Evolutionary conservation across 352 stramenopile species (phyloP).

Genomic region (Phytophthora citrophthora): DNA sequence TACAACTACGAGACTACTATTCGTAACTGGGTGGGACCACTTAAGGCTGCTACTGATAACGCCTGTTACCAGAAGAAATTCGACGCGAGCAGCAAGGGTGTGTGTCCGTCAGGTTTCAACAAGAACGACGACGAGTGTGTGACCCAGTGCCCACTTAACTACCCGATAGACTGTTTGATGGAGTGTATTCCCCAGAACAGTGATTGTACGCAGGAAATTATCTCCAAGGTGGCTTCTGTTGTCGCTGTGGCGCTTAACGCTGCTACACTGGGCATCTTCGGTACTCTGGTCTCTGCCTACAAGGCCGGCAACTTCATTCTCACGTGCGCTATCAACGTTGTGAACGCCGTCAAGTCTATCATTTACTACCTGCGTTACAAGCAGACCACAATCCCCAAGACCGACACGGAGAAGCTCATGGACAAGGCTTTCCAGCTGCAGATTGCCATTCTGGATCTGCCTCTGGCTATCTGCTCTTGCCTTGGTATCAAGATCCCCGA

Average conservation of each 20-base stretch:
- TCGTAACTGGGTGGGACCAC: conserved; percentile 49
- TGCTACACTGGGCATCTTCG: conserved; percentile 45
- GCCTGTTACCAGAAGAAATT: conserved; percentile 39
- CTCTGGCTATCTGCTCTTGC: conserved; percentile 23
- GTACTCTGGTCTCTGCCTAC: conserved; percentile 13
- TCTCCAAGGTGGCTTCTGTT: conserved; percentile 42
- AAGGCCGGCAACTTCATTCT: conserved; percentile 14
- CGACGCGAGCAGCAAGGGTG: conserved; percentile 27
- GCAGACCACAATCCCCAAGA: conserved; percentile 16
- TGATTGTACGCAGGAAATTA: conserved; percentile 44
- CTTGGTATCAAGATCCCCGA: conserved; percentile 17
- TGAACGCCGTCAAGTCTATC: conserved; percentile 32
- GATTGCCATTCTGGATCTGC: conserved; percentile 33
- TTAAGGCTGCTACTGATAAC: conserved; percentile 5
- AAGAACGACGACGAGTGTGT: conserved; percentile 51
- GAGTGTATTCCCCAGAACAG: conserved; percentile 48
- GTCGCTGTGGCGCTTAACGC: conserved; percentile 41
- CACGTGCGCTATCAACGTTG: conserved; percentile 26
- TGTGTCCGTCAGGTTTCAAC: conserved; percentile 50
- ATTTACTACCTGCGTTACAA: conserved; percentile 38
- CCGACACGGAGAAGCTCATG: conserved; percentile 29
- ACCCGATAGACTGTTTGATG: conserved; percentile 41
- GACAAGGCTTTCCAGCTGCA: conserved; percentile 33
- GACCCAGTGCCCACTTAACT: conserved; percentile 52
- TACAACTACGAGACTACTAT: conserved; percentile 36